Percentiles rank a stretch among this genome's conserved stretches.
phyloP scores from a whole-genome alignment of 768 basidiomycete genomes.

The Boletus edulis region DNA sequence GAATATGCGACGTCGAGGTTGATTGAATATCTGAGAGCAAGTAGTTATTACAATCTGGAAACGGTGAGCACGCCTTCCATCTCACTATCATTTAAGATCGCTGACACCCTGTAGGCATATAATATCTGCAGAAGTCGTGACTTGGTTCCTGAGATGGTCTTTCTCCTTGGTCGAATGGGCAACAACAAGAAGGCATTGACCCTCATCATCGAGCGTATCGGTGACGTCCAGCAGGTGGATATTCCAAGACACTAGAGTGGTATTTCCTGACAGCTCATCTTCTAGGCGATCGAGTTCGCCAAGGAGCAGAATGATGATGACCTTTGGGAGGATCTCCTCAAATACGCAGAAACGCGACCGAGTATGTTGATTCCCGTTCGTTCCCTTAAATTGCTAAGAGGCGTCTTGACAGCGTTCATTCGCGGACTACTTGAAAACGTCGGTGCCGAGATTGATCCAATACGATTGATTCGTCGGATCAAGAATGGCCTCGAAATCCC shows the following conservation, averaged over 20 bases:
- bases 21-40: slow-evolving; percentile 89
- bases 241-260: not conserved
- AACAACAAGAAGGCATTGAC: slow-evolving; percentile 94
- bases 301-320: slow-evolving; percentile 97
- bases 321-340: slow-evolving; percentile 94
- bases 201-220: slow-evolving; percentile 92
- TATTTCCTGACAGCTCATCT: not conserved
- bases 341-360: slow-evolving; percentile 92
- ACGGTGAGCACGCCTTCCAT: slow-evolving; percentile 41
- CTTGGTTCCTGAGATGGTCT: slow-evolving; percentile 95
- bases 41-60: slow-evolving; percentile 89
- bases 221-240: slow-evolving; percentile 83
- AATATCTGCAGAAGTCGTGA: slow-evolving; percentile 80
- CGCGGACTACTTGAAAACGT: slow-evolving; percentile 94
- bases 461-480: slow-evolving; percentile 90
- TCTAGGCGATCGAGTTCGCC: slow-evolving; percentile 93
- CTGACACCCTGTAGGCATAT: slow-evolving; percentile 60
- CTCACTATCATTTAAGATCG: not conserved
- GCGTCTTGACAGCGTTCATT: slow-evolving; percentile 68
- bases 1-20: slow-evolving; percentile 77
- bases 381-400: not conserved
- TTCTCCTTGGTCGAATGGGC: slow-evolving; percentile 95
- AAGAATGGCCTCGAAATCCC: slow-evolving; percentile 96
- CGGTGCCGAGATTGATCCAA: slow-evolving; percentile 93
- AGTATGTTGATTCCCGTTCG: slow-evolving; percentile 40